These are phyloP conservation scores for Saksenaea vasiformis DNA, from an alignment of 371 early-diverging fungal genomes.

Conservation along the genomic window DNA sequence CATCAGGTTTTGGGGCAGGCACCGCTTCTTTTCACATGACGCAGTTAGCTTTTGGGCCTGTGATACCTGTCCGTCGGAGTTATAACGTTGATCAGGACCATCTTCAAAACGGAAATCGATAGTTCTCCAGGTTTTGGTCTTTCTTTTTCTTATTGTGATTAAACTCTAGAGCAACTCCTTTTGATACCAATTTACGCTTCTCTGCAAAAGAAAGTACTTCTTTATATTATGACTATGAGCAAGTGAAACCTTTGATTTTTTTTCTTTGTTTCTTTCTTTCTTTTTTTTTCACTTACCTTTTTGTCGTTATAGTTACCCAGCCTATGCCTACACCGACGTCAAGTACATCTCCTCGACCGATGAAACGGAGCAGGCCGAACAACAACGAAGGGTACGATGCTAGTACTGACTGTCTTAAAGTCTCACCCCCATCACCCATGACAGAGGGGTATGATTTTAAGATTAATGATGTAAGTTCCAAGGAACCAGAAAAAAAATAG, in stretches of 20 bases:
- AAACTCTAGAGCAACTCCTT: neutral
- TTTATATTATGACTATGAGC: too few relatives aligned
- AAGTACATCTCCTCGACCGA: slow-evolving; percentile 11
- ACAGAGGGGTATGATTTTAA: slow-evolving; percentile 22
- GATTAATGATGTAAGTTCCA: slow-evolving; percentile 19
- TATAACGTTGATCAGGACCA: neutral
- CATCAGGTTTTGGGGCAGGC: neutral
- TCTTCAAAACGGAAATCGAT: neutral
- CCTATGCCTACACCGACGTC: slow-evolving; percentile 7
- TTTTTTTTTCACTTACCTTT: slow-evolving; percentile 5
- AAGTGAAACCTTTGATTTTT: neutral
- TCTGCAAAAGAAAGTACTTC: too few relatives aligned
- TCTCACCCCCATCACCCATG: slow-evolving; percentile 5
- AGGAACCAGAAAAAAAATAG: neutral
- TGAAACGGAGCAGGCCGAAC: slow-evolving; percentile 12
- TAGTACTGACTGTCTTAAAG: neutral
- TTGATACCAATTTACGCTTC: slow-evolving; percentile 10
- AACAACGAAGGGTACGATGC: slow-evolving; percentile 11
- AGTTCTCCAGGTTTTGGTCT: neutral
- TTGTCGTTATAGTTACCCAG: slow-evolving; percentile 7
- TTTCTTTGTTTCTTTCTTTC: too few relatives aligned
- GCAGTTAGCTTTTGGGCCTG: neutral
- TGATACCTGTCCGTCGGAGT: neutral
- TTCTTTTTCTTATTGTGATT: neutral
- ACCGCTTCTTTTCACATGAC: neutral